Conservation (phyloP, 2,329 filamentous ascomycete genomes). For the Chalara sp. region DNA sequence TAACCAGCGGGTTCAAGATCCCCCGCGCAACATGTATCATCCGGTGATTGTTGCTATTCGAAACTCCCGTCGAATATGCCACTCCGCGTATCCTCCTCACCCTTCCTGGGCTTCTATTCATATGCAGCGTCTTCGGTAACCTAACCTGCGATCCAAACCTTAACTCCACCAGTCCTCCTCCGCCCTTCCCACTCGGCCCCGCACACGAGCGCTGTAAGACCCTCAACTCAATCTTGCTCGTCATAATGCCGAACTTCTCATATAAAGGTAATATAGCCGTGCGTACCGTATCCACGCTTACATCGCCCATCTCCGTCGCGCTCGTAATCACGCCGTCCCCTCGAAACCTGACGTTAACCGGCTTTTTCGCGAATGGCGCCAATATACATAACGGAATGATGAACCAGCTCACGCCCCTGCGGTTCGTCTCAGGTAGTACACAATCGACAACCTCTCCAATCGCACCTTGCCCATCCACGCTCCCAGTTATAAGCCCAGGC, state of each 20-base stretch:
- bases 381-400: conserved; percentile 82
- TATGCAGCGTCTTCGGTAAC: conserved; percentile 86
- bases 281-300: conserved; percentile 87
- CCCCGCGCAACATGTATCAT: conserved; percentile 91
- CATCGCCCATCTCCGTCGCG: conserved; percentile 74
- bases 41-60: conserved; percentile 84
- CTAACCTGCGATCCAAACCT: conserved; percentile 90
- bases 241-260: conserved; percentile 77
- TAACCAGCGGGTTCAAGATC: conserved; percentile 76
- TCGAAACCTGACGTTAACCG: conserved; percentile 83
- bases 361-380: conserved; percentile 86
- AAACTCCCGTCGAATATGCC: conserved; percentile 87
- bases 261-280: conserved; percentile 89
- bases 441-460: conserved; percentile 69
- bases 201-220: conserved; percentile 75
- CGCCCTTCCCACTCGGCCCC: conserved; percentile 67
- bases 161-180: conserved; percentile 88
- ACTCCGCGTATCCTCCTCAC: conserved; percentile 89
- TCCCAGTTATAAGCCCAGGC: conserved; percentile 86
- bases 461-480: conserved; percentile 63
- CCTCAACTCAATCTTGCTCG: conserved; percentile 75
- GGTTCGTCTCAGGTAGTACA: conserved; percentile 68
- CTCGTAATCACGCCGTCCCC: conserved; percentile 91
- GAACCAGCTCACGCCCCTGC: conserved; percentile 84
- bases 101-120: conserved; percentile 72